These are phyloP conservation scores for Fonsecaea erecta DNA, from an alignment of 2,329 filamentous ascomycete species.

Conservation along the genomic window DNA sequence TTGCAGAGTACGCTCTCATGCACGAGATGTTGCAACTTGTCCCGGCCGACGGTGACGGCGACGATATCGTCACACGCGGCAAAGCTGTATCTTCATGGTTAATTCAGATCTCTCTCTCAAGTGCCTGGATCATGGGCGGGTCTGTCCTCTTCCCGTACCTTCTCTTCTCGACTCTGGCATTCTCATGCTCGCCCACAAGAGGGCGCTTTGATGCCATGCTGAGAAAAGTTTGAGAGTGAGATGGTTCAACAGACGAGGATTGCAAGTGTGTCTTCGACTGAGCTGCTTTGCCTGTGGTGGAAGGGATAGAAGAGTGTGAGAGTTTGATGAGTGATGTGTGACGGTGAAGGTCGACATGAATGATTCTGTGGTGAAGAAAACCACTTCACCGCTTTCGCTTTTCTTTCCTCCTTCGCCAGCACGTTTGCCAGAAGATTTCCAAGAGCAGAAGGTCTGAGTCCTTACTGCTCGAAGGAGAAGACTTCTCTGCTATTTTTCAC, in stretches of 20 bases:
- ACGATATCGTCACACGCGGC: slow-evolving; percentile 11
- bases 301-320: background rate
- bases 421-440: background rate
- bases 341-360: background rate
- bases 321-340: background rate
- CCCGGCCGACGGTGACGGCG: slow-evolving; percentile 21
- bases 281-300: background rate
- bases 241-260: background rate
- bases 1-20: slow-evolving; percentile 19
- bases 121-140: background rate
- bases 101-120: background rate
- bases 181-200: background rate
- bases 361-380: background rate
- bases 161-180: background rate
- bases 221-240: background rate
- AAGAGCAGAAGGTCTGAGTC: background rate
- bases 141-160: background rate
- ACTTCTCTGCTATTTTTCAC: background rate
- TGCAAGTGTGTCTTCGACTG: background rate
- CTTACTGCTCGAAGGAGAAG: background rate
- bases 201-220: background rate
- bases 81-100: background rate
- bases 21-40: slow-evolving; percentile 11
- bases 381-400: background rate
- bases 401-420: background rate